Evolutionary conservation across 2,329 filamentous ascomycete species (phyloP).

Genomic region (Stagonosporopsis chrysanthemi): DNA sequence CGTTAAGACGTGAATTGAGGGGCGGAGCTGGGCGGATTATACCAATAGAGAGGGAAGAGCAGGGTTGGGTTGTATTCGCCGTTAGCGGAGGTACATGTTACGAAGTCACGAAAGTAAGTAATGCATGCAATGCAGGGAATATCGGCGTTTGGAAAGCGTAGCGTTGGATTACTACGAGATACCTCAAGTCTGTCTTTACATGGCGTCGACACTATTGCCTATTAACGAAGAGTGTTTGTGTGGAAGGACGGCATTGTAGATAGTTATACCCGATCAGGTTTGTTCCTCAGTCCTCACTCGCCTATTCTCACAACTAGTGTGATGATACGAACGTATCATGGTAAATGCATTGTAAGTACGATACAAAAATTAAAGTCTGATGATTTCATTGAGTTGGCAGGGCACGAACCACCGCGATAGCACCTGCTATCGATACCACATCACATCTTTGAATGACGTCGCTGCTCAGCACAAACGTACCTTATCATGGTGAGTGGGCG

Average conservation of each 20-base stretch:
- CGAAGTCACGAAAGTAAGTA: constrained; percentile 10
- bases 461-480: no score
- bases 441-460: no score
- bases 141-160: constrained; percentile 1
- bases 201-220: background rate
- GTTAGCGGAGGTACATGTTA: background rate
- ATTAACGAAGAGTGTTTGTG: background rate
- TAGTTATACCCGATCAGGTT: background rate
- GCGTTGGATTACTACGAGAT: constrained; percentile 4
- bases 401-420: no score
- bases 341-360: no score
- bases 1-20: background rate
- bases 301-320: no score
- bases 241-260: background rate
- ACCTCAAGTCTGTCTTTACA: constrained; percentile 1
- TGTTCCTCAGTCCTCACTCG: no score
- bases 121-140: background rate
- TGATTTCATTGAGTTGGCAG: no score
- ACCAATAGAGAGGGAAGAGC: background rate
- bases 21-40: no score
- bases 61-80: background rate
- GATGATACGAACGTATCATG: no score
- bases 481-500: no score
- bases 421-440: no score
- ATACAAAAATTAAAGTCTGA: no score